Conservation (phyloP, 108 stramenopile species). For the Aurantiochytrium sp. region DNA sequence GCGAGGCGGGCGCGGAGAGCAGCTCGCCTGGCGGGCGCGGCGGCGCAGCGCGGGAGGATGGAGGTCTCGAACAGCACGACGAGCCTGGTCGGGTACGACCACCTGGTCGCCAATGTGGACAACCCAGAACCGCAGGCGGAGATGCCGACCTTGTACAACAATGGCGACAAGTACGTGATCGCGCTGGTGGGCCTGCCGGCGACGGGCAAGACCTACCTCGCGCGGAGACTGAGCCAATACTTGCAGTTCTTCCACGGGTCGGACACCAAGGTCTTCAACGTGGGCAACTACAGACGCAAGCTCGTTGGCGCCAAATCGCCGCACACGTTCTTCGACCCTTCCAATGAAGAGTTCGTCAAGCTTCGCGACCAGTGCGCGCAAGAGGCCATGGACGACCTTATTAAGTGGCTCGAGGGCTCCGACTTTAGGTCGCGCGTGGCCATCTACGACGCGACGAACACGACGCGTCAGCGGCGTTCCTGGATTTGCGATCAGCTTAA, state of each 20-base stretch:
- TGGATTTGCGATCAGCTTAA: slow-evolving; percentile 30
- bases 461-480: slow-evolving; percentile 61
- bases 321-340: slow-evolving; percentile 79
- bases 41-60: neutral
- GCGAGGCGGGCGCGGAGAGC: too few species aligned
- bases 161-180: slow-evolving; percentile 62
- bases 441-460: slow-evolving; percentile 92
- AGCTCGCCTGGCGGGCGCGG: neutral
- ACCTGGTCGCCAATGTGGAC: neutral
- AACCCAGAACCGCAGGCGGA: slow-evolving; percentile 11
- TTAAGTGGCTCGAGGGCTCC: slow-evolving; percentile 54
- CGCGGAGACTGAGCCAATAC: slow-evolving; percentile 83
- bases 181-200: slow-evolving; percentile 93
- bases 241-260: slow-evolving; percentile 80
- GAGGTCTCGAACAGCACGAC: neutral
- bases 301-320: slow-evolving; percentile 31
- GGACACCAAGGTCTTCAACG: slow-evolving; percentile 79
- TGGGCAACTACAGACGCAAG: slow-evolving; percentile 73
- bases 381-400: slow-evolving; percentile 74
- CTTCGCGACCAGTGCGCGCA: slow-evolving; percentile 65
- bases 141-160: neutral
- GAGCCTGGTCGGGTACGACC: slow-evolving; percentile 11
- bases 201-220: slow-evolving; percentile 92
- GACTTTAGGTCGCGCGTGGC: slow-evolving; percentile 78
- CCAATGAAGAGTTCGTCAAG: slow-evolving; percentile 58